phyloP scores from a whole-genome alignment of 148 eudicot genomes.

The Vaccinium macrocarpon region DNA sequence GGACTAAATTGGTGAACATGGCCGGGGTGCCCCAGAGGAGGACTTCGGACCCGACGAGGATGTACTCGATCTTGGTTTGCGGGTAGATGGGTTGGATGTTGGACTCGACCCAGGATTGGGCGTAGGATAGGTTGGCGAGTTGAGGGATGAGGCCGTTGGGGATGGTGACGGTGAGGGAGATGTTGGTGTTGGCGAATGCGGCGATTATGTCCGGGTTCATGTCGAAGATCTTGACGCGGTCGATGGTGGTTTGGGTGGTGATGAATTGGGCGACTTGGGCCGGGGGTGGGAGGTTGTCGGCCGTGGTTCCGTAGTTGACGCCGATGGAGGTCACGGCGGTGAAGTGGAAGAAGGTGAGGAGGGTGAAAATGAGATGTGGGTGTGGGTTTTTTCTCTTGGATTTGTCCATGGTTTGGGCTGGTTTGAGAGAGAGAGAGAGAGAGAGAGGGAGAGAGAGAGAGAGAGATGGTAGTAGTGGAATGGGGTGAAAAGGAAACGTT shows the following conservation, averaged over 20 bases:
- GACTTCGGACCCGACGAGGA: conserved; percentile 63
- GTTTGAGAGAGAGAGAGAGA: neutral
- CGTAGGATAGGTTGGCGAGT: conserved; percentile 34
- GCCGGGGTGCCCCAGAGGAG: conserved; percentile 70
- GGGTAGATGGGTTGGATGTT: conserved; percentile 59
- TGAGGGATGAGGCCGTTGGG: conserved; percentile 66
- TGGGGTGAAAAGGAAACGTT: neutral
- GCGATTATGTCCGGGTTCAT: conserved; percentile 51
- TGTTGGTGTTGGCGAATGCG: conserved; percentile 62
- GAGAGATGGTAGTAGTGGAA: conserved; percentile 16
- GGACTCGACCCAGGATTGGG: conserved; percentile 47
- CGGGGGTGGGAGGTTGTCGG: conserved; percentile 45
- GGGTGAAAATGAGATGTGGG: neutral
- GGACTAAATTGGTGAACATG: conserved; percentile 46
- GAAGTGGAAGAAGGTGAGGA: conserved; percentile 10
- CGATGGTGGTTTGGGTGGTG: conserved; percentile 47
- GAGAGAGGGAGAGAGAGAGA: neutral
- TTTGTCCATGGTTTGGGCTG: conserved; percentile 4
- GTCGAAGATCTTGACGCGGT: conserved; percentile 67
- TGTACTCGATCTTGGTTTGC: conserved; percentile 41
- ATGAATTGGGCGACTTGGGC: conserved; percentile 67
- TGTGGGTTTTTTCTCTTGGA: neutral
- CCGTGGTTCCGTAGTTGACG: conserved; percentile 55
- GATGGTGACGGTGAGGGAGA: conserved; percentile 56
- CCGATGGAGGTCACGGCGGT: conserved; percentile 35